phyloP scores from a whole-genome alignment of 2,329 filamentous ascomycete species.

The Rugonectria rugulosa region DNA sequence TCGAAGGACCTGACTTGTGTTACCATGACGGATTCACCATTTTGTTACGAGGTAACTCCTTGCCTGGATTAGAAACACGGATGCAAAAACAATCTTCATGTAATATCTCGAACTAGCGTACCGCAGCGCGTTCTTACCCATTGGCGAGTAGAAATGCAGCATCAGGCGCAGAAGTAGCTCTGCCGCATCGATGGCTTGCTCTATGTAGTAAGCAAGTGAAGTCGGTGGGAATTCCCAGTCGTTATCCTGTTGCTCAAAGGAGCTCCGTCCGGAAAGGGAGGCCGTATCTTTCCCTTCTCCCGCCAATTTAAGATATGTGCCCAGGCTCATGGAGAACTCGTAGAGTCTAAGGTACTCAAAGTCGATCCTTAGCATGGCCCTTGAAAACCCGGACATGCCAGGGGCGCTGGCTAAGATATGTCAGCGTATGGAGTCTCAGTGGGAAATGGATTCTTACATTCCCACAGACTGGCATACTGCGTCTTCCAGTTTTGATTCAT shows the following conservation, averaged over 20 bases:
- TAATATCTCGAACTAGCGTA: slow-evolving; percentile 14
- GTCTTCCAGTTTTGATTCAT: slow-evolving; percentile 9
- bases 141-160: slow-evolving; percentile 1
- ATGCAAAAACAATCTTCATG: slow-evolving; percentile 18
- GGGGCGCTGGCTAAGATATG: not conserved
- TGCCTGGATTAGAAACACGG: slow-evolving; percentile 17
- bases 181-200: slow-evolving; percentile 14
- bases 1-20: slow-evolving; percentile 1
- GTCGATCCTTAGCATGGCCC: slow-evolving; percentile 3
- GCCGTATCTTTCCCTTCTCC: not conserved
- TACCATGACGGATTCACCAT: not conserved
- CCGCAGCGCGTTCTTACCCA: not conserved
- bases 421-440: not conserved
- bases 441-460: too few species aligned
- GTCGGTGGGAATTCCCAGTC: slow-evolving; percentile 1
- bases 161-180: slow-evolving; percentile 3
- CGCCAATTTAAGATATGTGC: slow-evolving; percentile 9
- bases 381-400: slow-evolving; percentile 1
- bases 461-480: not conserved
- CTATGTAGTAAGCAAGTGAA: slow-evolving; percentile 11
- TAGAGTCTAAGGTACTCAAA: slow-evolving; percentile 19
- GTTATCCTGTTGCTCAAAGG: not conserved
- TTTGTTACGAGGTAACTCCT: not conserved
- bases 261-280: not conserved
- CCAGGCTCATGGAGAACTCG: slow-evolving; percentile 12